Evolutionary conservation across 257 asterid species (phyloP).

Genomic region (Rauvolfia tetraphylla): DNA sequence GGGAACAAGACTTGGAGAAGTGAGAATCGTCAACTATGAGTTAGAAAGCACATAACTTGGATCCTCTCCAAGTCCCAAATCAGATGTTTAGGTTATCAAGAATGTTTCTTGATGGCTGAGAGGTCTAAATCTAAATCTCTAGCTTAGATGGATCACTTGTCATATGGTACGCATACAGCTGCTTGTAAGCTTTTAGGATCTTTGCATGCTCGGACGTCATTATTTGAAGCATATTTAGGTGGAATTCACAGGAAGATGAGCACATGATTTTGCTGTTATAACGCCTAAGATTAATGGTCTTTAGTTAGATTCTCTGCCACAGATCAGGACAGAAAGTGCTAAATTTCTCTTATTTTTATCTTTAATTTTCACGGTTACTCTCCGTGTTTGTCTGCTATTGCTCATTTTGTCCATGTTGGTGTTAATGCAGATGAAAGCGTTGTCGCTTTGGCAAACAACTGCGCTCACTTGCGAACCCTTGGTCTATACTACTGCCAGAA

Average conservation of each 20-base stretch:
- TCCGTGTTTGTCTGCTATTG: not conserved
- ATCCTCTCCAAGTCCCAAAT: no score
- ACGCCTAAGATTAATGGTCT: not conserved
- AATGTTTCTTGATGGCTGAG: not conserved
- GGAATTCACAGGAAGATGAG: no score
- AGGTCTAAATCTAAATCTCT: not conserved
- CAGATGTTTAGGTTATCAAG: not conserved
- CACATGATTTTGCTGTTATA: not conserved
- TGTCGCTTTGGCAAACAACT: slow-evolving; percentile 73
- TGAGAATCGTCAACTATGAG: no score
- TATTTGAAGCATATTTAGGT: no score
- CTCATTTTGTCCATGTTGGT: not conserved
- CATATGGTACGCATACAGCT: not conserved
- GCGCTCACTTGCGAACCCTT: slow-evolving; percentile 73
- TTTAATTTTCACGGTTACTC: not conserved
- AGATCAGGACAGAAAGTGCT: no score
- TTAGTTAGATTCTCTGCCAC: no score
- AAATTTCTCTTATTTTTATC: not conserved
- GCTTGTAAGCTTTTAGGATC: not conserved
- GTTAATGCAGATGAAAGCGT: slow-evolving; percentile 71
- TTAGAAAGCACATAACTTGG: no score
- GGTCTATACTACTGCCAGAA: slow-evolving; percentile 88
- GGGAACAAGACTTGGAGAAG: no score
- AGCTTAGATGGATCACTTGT: not conserved
- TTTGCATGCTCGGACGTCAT: not conserved